These are phyloP conservation scores for Pleurotus salmoneostramineus DNA, from an alignment of 768 basidiomycete genomes.

Conservation along the genomic window DNA sequence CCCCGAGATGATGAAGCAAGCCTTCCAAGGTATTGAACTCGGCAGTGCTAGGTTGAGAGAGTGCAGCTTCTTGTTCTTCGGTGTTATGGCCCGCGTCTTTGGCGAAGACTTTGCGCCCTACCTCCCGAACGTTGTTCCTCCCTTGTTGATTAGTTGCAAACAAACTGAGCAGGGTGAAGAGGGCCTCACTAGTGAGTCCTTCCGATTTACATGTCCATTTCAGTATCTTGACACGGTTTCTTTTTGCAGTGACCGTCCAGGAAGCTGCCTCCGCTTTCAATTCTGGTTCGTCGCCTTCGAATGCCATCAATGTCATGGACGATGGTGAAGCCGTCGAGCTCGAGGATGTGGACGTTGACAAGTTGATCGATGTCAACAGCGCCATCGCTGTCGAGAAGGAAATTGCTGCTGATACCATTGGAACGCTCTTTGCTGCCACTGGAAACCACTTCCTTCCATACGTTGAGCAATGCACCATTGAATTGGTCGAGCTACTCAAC, in stretches of 20 bases:
- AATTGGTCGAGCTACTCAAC: slow-evolving; percentile 71
- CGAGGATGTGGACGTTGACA: slow-evolving; percentile 81
- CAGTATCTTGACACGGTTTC: background rate
- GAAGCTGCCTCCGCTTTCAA: slow-evolving; percentile 62
- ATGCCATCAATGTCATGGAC: slow-evolving; percentile 61
- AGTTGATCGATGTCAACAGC: slow-evolving; percentile 89
- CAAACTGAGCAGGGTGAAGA: slow-evolving; percentile 81
- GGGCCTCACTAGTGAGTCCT: slow-evolving; percentile 34
- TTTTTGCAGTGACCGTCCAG: slow-evolving; percentile 40
- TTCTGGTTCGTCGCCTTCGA: slow-evolving; percentile 70
- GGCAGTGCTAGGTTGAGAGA: slow-evolving; percentile 87
- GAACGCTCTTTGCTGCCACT: slow-evolving; percentile 82
- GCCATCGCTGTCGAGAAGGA: slow-evolving; percentile 99
- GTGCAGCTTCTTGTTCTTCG: slow-evolving; percentile 97
- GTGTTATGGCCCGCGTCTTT: slow-evolving; percentile 97
- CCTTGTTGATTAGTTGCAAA: slow-evolving; percentile 76
- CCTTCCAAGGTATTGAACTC: slow-evolving; percentile 85
- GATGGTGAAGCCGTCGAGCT: slow-evolving; percentile 55
- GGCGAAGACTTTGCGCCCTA: slow-evolving; percentile 90
- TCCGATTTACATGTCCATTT: slow-evolving; percentile 4
- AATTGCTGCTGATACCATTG: slow-evolving; percentile 95
- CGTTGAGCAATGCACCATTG: slow-evolving; percentile 77
- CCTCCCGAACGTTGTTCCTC: slow-evolving; percentile 81
- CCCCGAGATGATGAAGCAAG: slow-evolving; percentile 92
- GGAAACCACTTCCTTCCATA: slow-evolving; percentile 85